Evolutionary conservation across 116 monocot genomes (phyloP), one percentile per base, ranked within the genome.

Genomic region (Dioscorea cayenensis): DNA sequence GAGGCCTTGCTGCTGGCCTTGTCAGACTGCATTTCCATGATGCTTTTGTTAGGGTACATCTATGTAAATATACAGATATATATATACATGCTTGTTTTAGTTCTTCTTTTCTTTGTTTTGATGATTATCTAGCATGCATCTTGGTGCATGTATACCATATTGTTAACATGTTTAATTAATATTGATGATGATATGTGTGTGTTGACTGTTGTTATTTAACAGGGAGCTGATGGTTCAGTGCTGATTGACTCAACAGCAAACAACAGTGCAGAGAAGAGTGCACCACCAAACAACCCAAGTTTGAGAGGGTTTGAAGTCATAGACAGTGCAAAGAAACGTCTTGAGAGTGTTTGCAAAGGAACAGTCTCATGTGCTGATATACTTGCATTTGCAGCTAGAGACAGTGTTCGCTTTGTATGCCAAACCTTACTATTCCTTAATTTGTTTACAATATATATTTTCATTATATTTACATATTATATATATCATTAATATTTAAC

Each of bases 1-100:
- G 29, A 0, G 86, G 82, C 8, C 0, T 84, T 13, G 76, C 82
- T 49, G 86, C 86, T 14, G 84, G 79, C 10, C 72, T 92, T 65
- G 19, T 89, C 7, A 79, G 89, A 68, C 80, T 92, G 84, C 89
- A 92, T 38, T 92, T 92, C 78, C 92, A 93, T 62, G 92, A 93
- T 35, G 89, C 87, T 72, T 93, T 89, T 64, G 84, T 93, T 51
- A 89, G 82, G 80, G 91, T 88, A 43, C 12, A 43, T 43, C 7
- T 38, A 38, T 38, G 5, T 38, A 38, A 6, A 38, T 25, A 25
- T 25, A 25, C 43, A 43, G 4, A 43, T 43, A 12, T 12, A 43
- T 12, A 43, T 43, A 43, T 43, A 43, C 43, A 12, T 43, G 12
- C 43, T 5, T 43, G 43, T 32, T 32, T 32, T 32, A 0, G 2